Evolutionary conservation across 2,329 filamentous ascomycete species (phyloP).

Genomic region (Alternaria sp.): DNA sequence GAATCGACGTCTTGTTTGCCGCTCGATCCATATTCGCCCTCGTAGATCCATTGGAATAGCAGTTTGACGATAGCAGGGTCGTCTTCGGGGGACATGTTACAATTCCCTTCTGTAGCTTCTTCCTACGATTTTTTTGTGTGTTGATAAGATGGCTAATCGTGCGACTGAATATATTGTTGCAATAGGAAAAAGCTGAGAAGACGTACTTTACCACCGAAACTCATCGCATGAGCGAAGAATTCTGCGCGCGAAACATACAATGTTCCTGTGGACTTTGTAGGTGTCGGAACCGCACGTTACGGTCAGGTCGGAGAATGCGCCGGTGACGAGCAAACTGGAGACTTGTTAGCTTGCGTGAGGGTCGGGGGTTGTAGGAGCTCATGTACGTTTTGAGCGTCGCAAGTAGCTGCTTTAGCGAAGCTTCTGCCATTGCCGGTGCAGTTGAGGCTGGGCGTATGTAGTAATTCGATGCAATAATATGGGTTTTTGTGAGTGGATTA

Average conservation of each 20-base stretch:
- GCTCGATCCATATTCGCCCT: neutral
- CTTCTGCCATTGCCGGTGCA: no score
- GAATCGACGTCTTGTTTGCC: no score
- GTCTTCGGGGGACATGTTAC: slow-evolving; percentile 2
- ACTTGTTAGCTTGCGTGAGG: no score
- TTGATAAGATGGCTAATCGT: no score
- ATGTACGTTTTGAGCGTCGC: neutral
- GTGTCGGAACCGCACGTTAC: neutral
- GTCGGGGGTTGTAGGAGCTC: no score
- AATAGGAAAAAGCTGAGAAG: no score
- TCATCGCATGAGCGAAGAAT: neutral
- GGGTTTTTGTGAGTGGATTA: no score
- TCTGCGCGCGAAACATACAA: neutral
- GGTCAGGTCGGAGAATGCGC: neutral
- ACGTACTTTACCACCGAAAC: neutral
- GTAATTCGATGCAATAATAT: no score
- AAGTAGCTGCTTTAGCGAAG: no score
- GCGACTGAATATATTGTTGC: no score
- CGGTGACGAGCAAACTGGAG: neutral
- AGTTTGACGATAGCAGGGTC: neutral
- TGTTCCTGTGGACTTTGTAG: neutral
- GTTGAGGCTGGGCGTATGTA: no score
- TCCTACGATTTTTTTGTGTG: no score
- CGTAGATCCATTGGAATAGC: neutral
- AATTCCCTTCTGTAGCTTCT: neutral